Base-by-base conservation (phyloP, 1,284 basidiomycete genomes). In the Meira nashicola region DNA sequence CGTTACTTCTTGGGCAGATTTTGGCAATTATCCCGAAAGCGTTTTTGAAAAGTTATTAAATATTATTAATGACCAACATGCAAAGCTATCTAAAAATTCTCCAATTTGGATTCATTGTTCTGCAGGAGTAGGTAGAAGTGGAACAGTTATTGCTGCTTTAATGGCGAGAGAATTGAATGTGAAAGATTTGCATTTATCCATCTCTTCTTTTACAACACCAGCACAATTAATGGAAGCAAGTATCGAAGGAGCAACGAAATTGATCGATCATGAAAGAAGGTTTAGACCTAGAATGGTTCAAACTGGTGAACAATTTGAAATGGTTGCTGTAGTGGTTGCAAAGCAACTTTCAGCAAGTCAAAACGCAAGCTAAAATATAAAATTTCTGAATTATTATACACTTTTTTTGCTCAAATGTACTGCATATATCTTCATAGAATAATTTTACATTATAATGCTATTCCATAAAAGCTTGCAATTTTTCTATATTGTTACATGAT, bases 81-180 rank as follows among this genome's bases (percentile, higher is more conserved):
- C 38, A 71, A 33, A 33, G 28, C 28, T 33, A 4, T 33, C 28
- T 33, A 72, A 54, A 79, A 82, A 66, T 56, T 86, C 87, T 14
- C 90, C 90, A 0, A 84, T 89, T 57, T 85, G 92, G 73, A 84
- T 90, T 28, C 86, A 89, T 66, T 94, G 91, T 62, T 80, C 80
- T 6, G 81, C 81, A 0, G 81, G 81, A 1, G 78, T 81, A 19
- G 81, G 81, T 6, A 66, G 81, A 2, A 81, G 80, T 2, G 81
- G 81, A 2, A 81, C 81, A 1, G 74, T 80, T 46, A 79, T 82
- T 70, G 86, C 89, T 0, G 65, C 65, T 0, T 58, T 65, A 12
- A 65, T 74, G 1, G 68, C 68, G 14, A 11, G 50, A 28, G 49
- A 56, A 21, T 15, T 28, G 14, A 25, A 33, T 38, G 12, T 23